Percentiles rank a stretch among this genome's conserved stretches.
These are phyloP conservation scores for Thelephora aurantiotincta DNA, from an alignment of 768 basidiomycete genomes.

Conservation along the genomic window DNA sequence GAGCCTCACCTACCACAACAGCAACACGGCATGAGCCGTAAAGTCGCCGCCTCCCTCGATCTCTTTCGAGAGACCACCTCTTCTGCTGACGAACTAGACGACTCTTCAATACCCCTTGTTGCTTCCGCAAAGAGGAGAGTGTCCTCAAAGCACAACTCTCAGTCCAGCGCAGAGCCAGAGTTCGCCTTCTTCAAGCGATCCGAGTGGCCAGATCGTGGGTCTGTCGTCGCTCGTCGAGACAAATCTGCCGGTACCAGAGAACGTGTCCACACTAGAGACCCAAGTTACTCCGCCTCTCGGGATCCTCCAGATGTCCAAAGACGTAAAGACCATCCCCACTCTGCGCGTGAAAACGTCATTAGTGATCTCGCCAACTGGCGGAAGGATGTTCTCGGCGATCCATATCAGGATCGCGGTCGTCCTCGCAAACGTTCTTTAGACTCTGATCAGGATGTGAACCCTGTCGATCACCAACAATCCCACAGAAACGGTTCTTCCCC, in stretches of 20 bases:
- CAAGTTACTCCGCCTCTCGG: conserved; percentile 5
- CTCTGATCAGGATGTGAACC: conserved; percentile 21
- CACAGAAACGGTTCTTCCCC: neutral
- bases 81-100: conserved; percentile 15
- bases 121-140: conserved; percentile 17
- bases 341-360: conserved; percentile 28
- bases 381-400: conserved; percentile 29
- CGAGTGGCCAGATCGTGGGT: conserved; percentile 75
- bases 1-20: conserved; percentile 3
- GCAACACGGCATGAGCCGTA: conserved; percentile 50
- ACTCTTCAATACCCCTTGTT: conserved; percentile 12
- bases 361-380: conserved; percentile 43
- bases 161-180: conserved; percentile 49
- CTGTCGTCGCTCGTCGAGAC: conserved; percentile 53
- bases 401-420: conserved; percentile 42
- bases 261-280: conserved; percentile 38
- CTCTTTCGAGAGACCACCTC: conserved; percentile 57
- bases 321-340: conserved; percentile 22
- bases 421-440: conserved; percentile 35
- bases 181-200: conserved; percentile 77
- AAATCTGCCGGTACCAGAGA: conserved; percentile 50
- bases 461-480: neutral
- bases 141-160: conserved; percentile 23
- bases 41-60: conserved; percentile 71
- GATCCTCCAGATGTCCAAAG: conserved; percentile 10